Conservation (phyloP, 345 rosid species). For the Psidium friedrichsthalianum region DNA sequence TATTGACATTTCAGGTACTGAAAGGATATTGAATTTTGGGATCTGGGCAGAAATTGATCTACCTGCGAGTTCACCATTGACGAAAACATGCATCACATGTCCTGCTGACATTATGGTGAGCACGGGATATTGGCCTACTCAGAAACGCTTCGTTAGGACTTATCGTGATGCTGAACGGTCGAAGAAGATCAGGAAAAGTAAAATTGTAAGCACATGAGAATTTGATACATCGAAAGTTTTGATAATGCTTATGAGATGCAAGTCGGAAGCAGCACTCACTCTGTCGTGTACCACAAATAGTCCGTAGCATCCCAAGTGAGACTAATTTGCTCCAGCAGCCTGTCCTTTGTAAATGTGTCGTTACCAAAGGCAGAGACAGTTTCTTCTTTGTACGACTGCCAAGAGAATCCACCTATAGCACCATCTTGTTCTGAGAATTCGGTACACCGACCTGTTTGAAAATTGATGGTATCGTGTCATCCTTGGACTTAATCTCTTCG, state of each 20-base stretch:
- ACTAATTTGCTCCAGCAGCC: slow-evolving; percentile 24
- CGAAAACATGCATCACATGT: slow-evolving; percentile 53
- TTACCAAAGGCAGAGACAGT: slow-evolving; percentile 11
- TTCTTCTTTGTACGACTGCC: slow-evolving; percentile 31
- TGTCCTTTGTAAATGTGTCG: slow-evolving; percentile 14
- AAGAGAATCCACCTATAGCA: slow-evolving; percentile 8
- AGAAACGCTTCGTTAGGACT: slow-evolving; percentile 43
- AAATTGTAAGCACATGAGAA: not conserved
- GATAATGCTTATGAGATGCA: not conserved
- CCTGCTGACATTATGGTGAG: slow-evolving; percentile 69
- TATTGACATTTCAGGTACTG: not conserved
- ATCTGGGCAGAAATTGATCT: not conserved
- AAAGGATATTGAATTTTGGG: not conserved
- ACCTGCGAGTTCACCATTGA: slow-evolving; percentile 60
- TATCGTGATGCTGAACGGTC: slow-evolving; percentile 37
- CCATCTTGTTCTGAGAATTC: slow-evolving; percentile 22
- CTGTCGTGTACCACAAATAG: slow-evolving; percentile 36
- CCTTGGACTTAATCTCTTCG: not conserved
- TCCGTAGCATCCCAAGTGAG: slow-evolving; percentile 31
- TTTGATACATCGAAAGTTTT: not conserved
- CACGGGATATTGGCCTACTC: slow-evolving; percentile 50
- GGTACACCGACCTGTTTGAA: slow-evolving; percentile 13
- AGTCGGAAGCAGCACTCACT: slow-evolving; percentile 12
- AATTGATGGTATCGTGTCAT: not conserved
- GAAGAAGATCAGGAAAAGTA: not conserved